Conservation (phyloP, 1,284 basidiomycete species). For the Moniliophthora roreri region DNA sequence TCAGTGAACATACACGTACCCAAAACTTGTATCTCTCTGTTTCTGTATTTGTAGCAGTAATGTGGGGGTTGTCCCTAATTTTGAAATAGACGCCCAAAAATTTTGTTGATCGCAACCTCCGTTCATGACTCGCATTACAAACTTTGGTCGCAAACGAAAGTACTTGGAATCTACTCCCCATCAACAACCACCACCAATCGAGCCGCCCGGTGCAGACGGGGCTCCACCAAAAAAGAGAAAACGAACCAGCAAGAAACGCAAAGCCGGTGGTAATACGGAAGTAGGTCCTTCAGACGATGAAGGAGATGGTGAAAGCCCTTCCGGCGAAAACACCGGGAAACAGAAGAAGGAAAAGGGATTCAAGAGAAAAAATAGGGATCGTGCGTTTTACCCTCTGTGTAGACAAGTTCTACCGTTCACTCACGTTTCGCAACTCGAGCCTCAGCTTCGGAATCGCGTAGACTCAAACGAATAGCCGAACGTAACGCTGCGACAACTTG, state of each 20-base stretch:
- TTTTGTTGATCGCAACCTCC: not conserved
- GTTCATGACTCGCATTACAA: constrained; percentile 71
- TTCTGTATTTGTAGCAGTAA: too few relatives aligned
- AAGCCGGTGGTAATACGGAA: constrained; percentile 34
- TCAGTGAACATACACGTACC: too few relatives aligned
- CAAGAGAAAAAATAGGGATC: constrained; percentile 17
- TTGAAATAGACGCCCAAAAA: not conserved
- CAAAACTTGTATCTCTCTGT: not conserved
- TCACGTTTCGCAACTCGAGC: constrained; percentile 15
- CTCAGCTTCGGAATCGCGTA: constrained; percentile 56
- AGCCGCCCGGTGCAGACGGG: constrained; percentile 15
- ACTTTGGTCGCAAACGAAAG: constrained; percentile 68
- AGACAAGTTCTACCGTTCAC: constrained; percentile 14
- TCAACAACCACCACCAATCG: constrained; percentile 12
- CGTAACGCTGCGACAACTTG: constrained; percentile 68
- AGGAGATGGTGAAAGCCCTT: constrained; percentile 18
- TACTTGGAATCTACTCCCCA: constrained; percentile 56
- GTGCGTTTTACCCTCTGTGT: not conserved
- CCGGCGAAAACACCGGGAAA: constrained; percentile 19
- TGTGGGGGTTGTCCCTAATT: too few relatives aligned
- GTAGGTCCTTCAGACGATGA: constrained; percentile 15
- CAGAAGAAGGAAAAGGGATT: constrained; percentile 24
- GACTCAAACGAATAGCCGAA: constrained; percentile 66
- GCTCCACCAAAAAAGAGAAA: constrained; percentile 41
- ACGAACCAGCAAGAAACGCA: constrained; percentile 24